Conservation (phyloP, 257 asterid species). For the Solanum lycopersicoides region DNA sequence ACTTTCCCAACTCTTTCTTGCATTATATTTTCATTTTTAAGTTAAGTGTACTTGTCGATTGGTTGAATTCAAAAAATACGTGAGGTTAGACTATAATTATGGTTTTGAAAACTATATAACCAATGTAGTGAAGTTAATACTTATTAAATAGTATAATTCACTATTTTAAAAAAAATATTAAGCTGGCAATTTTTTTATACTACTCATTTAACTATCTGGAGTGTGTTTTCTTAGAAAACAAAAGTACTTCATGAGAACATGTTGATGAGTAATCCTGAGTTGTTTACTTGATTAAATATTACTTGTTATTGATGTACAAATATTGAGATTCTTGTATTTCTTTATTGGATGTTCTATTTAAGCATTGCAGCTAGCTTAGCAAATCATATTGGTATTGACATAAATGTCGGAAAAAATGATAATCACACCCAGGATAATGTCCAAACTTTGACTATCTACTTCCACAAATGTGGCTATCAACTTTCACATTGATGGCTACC, state of each 20-base stretch:
- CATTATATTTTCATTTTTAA: too few relatives aligned
- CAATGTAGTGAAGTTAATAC: background rate
- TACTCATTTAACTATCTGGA: background rate
- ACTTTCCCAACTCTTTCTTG: too few relatives aligned
- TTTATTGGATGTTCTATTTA: background rate
- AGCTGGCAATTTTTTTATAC: background rate
- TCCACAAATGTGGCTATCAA: too few relatives aligned
- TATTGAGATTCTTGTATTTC: background rate
- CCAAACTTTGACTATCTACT: too few relatives aligned
- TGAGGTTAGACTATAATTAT: background rate
- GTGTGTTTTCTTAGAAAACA: background rate
- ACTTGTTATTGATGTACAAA: background rate
- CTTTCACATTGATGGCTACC: too few relatives aligned
- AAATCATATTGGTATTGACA: too few relatives aligned
- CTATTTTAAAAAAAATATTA: background rate
- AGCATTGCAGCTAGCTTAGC: background rate
- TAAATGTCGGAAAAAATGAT: too few relatives aligned
- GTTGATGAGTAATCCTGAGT: background rate
- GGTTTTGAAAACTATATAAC: background rate
- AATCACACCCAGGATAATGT: too few relatives aligned
- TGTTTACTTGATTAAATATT: background rate
- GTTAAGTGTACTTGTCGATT: too few relatives aligned
- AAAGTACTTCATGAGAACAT: background rate
- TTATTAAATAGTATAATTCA: background rate
- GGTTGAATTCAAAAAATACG: background rate